Base-by-base conservation (phyloP, 225 moss, liverwort and hornwort genomes). In the Bryum argenteum region DNA sequence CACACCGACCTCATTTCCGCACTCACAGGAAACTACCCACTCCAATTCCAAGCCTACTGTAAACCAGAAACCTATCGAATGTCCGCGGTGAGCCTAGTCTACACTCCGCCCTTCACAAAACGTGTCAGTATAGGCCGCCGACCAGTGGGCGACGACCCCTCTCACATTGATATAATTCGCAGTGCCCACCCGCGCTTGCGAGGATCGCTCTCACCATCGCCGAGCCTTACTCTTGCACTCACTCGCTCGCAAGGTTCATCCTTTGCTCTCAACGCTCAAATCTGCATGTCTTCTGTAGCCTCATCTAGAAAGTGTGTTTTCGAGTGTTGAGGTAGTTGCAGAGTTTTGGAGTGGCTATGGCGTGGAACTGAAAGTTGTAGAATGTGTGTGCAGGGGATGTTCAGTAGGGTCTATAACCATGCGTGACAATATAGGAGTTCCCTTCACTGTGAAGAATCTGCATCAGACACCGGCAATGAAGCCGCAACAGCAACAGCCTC, bases 401-500 rank as follows among this genome's bases (percentile, higher is more conserved):
- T 15, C 8, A 15, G 16, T 1, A 6, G 2, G 47, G 16, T 15
- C 16, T 0, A 5, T 48, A 15, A 48, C 17, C 17, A 17, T 48
- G 48, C 17, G 48, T 48, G 48, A 17, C 8, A 48, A 5, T 17
- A 48, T 17, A 11, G 17, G 6, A 14, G 16, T 48, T 48, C 17
- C 48, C 1, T 13, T 16, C 17, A 7, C 48, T 17, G 5, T 78
- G 71, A 71, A 82, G 77, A 80, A 71, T 83, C 79, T 81, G 70
- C 85, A 77, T 78, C 78, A 78, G 66, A 62, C 54, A 53, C 24
- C 40, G 48, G 24, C 41, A 61, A 83, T 78, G 78, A 73, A 72
- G 78, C 5, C 65, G 73, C 11, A 87, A 83, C 54, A 53, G 23
- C 57, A 63, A 70, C 41, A 1, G 72, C 33, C 72, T 6, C 1